Evolutionary conservation across 805 yeast species (phyloP).

Genomic region (Kodamaea laetipori): DNA sequence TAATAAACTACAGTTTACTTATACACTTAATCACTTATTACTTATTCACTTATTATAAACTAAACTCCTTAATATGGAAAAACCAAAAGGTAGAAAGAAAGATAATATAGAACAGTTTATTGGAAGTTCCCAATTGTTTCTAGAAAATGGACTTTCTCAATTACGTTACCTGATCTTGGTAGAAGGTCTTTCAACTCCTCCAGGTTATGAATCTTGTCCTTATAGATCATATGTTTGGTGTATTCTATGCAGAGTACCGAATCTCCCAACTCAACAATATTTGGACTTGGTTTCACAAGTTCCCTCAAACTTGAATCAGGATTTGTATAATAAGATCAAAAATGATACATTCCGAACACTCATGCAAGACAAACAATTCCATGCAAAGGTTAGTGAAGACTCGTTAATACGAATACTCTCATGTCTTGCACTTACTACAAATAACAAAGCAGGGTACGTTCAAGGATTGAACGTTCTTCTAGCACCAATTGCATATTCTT

Average conservation of each 20-base stretch:
- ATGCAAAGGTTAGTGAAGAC: conserved; percentile 65
- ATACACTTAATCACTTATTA: too few relatives aligned
- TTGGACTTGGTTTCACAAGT: conserved; percentile 52
- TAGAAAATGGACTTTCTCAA: conserved; percentile 53
- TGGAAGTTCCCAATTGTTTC: conserved; percentile 45
- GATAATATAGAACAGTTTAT: conserved; percentile 57
- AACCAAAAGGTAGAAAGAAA: conserved; percentile 42
- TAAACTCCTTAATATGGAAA: too few relatives aligned
- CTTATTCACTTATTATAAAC: too few relatives aligned
- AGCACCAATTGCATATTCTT: conserved; percentile 78
- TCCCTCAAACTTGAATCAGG: conserved; percentile 45
- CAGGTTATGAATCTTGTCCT: conserved; percentile 56
- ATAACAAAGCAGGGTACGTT: conserved; percentile 58
- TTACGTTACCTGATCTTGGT: conserved; percentile 44
- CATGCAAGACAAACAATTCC: conserved; percentile 69
- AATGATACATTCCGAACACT: conserved; percentile 87
- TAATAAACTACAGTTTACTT: neutral
- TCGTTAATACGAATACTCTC: conserved; percentile 68
- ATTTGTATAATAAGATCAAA: conserved; percentile 65
- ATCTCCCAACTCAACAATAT: conserved; percentile 58
- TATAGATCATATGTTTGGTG: conserved; percentile 83
- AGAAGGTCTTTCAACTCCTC: conserved; percentile 44
- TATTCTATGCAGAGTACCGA: conserved; percentile 64
- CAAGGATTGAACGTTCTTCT: conserved; percentile 88
- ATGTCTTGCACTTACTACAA: conserved; percentile 60